Conservation (phyloP, 345 rosid genomes). For the Gossypium stocksii region DNA sequence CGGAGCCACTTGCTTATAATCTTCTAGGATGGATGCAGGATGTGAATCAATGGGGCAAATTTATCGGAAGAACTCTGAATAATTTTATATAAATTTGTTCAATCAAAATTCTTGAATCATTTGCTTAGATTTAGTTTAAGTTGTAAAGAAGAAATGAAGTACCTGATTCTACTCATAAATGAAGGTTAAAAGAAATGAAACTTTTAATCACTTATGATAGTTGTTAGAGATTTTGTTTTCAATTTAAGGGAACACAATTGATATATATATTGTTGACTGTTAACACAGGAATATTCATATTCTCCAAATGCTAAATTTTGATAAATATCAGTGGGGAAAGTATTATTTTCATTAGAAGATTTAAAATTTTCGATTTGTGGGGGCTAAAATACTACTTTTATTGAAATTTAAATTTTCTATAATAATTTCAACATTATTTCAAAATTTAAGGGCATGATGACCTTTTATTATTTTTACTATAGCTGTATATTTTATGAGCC, state of each 20-base stretch:
- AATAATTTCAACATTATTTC: neutral
- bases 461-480: neutral
- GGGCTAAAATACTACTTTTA: neutral
- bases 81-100: neutral
- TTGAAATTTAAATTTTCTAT: neutral
- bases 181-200: neutral
- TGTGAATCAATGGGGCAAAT: neutral
- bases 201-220: neutral
- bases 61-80: neutral
- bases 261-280: neutral
- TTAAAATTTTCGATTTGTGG: neutral
- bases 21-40: neutral
- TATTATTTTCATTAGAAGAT: neutral
- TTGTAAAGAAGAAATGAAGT: neutral
- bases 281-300: neutral
- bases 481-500: neutral
- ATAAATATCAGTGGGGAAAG: neutral
- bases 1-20: neutral
- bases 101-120: neutral
- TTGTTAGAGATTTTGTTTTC: neutral
- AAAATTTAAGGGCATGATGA: constrained; percentile 35
- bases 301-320: neutral
- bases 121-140: neutral
- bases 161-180: neutral
- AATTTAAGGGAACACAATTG: neutral